These are phyloP conservation scores for Pythium oligandrum DNA, from an alignment of 352 stramenopile genomes.

Conservation along the genomic window DNA sequence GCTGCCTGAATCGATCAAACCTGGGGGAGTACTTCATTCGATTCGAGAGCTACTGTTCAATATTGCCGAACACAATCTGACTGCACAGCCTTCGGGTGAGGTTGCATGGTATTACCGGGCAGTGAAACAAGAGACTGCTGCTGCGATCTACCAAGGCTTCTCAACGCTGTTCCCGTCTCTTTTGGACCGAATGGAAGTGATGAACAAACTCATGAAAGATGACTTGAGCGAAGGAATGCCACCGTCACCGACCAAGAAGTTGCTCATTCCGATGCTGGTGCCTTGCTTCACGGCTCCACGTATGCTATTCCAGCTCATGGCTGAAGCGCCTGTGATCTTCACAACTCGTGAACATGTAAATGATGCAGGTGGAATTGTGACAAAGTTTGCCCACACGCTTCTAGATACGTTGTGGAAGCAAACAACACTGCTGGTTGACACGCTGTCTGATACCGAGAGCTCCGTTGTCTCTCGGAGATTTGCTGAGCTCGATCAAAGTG, in stretches of 20 bases:
- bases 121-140: constrained; percentile 75
- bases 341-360: constrained; percentile 4
- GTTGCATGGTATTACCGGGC: constrained; percentile 66
- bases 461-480: constrained; percentile 18
- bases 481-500: constrained; percentile 37
- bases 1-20: constrained; percentile 21
- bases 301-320: constrained; percentile 82
- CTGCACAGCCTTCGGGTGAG: constrained; percentile 27
- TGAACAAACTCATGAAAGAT: constrained; percentile 70
- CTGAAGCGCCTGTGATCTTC: constrained; percentile 31
- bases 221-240: constrained; percentile 12
- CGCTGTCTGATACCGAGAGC: constrained; percentile 7
- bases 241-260: constrained; percentile 40
- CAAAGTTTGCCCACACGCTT: constrained; percentile 52
- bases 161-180: constrained; percentile 75
- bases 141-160: constrained; percentile 78
- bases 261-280: constrained; percentile 78
- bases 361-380: constrained; percentile 10
- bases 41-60: constrained; percentile 69
- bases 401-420: constrained; percentile 45
- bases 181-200: constrained; percentile 69
- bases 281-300: constrained; percentile 79
- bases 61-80: constrained; percentile 51
- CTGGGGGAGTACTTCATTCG: constrained; percentile 38
- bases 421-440: constrained; percentile 22